Evolutionary conservation across 2,329 filamentous ascomycete species (phyloP).

Genomic region (Arthrinium phaeospermum): DNA sequence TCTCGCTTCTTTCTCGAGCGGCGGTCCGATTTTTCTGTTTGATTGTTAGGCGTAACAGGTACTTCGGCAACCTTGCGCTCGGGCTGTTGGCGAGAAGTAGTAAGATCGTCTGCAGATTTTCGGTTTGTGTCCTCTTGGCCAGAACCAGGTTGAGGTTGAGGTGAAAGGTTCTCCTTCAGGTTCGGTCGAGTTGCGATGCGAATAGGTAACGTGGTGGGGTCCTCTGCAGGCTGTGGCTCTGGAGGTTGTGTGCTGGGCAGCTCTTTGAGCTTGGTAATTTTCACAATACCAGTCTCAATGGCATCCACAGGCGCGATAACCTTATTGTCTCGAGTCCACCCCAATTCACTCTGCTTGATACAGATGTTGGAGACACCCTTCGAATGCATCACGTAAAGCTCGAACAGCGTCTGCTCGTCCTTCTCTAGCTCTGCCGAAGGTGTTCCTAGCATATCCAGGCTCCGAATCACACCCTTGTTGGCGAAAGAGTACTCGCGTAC

Average conservation of each 20-base stretch:
- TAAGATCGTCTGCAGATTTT: conserved; percentile 32
- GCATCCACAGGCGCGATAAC: conserved; percentile 81
- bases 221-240: conserved; percentile 37
- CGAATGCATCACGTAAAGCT: conserved; percentile 97
- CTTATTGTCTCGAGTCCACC: conserved; percentile 91
- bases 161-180: conserved; percentile 34
- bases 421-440: conserved; percentile 67
- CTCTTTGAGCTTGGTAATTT: conserved; percentile 71
- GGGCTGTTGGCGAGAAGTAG: conserved; percentile 8
- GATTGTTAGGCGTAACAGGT: conserved; percentile 35
- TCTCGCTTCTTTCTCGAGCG: conserved; percentile 46
- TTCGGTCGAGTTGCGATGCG: conserved; percentile 32
- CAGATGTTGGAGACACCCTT: conserved; percentile 91
- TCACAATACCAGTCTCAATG: conserved; percentile 73
- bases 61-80: conserved; percentile 38
- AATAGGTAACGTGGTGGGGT: conserved; percentile 39
- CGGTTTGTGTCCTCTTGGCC: conserved; percentile 31
- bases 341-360: conserved; percentile 86
- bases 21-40: conserved; percentile 40
- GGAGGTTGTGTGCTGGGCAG: conserved; percentile 51
- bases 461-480: conserved; percentile 84
- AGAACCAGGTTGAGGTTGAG: conserved; percentile 30
- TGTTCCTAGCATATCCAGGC: conserved; percentile 83
- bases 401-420: conserved; percentile 81
- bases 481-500: conserved; percentile 93